Evolutionary conservation across 2,329 filamentous ascomycete genomes (phyloP), one percentile per base, ranked within the genome.

Genomic region (Neofusicoccum cordaticola): DNA sequence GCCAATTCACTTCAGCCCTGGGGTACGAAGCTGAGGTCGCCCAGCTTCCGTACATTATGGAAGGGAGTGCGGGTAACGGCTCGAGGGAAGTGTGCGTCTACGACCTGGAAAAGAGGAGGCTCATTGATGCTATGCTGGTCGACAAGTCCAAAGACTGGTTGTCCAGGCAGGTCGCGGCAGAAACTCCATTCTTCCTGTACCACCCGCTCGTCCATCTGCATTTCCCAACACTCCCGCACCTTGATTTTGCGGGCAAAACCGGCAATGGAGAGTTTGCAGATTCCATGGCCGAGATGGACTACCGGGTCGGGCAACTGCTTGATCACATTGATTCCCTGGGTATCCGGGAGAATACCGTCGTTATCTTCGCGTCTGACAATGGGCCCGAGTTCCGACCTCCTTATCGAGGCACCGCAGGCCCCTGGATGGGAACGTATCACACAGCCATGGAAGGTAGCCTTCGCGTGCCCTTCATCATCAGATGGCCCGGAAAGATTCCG

Each of bases 11-110:
- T 1, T 73, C 69, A 1, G 69, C 74, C 0, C 19, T 74, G 2
- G 75, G 76, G 0, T 78, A 72, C 35, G 70, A 69, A 0, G 70
- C 74, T 1, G 72, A 76, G n/a, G 70, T 75, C 0, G 75, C 73
- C 0, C 72, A 77, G 63, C 37, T 77, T 1, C 74, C 71, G 0
- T 75, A 77, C 41, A 73, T 78, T 65, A 77, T 77, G 75, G 68
- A 70, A 48, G 74, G 74, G 1, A 13, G 63, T 0, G 71, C 73
- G 0, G 71, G 72, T 0, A 9, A 70, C 2, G 52, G 64, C 1
- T 77, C 75, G 0, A 69, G 75, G 56, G 73, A 75, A 3, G 66
- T 77, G 1, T 70, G 69, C 6, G 35, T 77, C 0, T 77, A 77
- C 27, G 75, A 77, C 39, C 61, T 78, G 8, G 73, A 75, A 0